Evolutionary conservation across 1,139 yeast genomes (phyloP), one percentile per base, ranked within the genome.

Genomic region (Pichia sp.): DNA sequence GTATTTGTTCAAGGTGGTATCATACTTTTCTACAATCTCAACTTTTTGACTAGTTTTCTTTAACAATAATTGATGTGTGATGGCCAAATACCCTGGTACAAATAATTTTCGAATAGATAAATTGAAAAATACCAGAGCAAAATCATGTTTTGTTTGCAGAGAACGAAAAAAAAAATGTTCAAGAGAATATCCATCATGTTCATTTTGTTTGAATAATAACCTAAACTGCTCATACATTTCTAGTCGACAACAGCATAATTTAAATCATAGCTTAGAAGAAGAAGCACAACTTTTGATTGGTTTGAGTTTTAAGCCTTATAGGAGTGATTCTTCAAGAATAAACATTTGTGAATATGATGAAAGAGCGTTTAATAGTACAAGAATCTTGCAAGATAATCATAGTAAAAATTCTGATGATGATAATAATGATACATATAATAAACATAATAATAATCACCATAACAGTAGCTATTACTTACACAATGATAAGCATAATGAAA

Each of bases 111-210:
- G 55, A 43, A 50, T 55, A 8, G 53, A 52, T 16, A 46, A 51
- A n/a, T n/a, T 46, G 13, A 29, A 13, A 10, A 50, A 48, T 29
- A 44, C 50, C 8, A 52, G 50, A n/a, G 58, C 54, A 16, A 60
- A 53, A 46, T 53, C 61, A 1, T 60, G 63, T 43, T 25, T 44
- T 9, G 38, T 53, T 19, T 60, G 63, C 47, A 54, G 62, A 28
- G 52, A 51, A 11, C 54, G 49, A 33, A 60, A 59, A 46, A 22
- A 58, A n/a, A 55, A 50, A 41, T 60, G 62, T 42, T 38, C 53
- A 27, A 48, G 55, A 42, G 60, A 56, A 13, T 46, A 38, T 11
- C 63, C 62, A 6, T 19, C 48, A 8, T 60, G 61, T 43, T 50
- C 59, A 9, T 53, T 48, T 42, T 60, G 63, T 49, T 38, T 25